Percentiles rank a stretch among this genome's conserved stretches.
Conservation (phyloP, 2,329 filamentous ascomycete species). For the Paecilomyces niveus region DNA sequence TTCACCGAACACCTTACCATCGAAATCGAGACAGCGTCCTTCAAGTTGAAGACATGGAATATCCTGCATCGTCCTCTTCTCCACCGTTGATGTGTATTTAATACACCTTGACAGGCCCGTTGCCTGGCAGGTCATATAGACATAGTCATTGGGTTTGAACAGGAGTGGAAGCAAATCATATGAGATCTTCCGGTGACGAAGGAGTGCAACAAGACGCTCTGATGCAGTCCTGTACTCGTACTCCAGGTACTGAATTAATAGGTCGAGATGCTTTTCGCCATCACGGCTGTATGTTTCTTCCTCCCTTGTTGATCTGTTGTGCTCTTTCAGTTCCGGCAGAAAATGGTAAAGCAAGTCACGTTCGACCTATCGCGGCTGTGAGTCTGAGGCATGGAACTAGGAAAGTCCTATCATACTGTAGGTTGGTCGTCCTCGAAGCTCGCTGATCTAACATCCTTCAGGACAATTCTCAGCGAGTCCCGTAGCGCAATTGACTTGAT, state of each 20-base stretch:
- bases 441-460: conserved; percentile 14
- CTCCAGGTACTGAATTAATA: conserved; percentile 7
- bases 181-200: conserved; percentile 15
- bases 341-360: conserved; percentile 9
- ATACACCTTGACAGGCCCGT: conserved; percentile 8
- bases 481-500: conserved; percentile 17
- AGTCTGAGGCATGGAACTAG: background rate
- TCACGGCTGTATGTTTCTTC: conserved; percentile 1
- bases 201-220: conserved; percentile 10
- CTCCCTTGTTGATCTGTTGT: background rate
- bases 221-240: conserved; percentile 6
- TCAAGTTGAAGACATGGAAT: conserved; percentile 9
- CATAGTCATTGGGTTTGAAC: conserved; percentile 21
- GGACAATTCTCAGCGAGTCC: conserved; percentile 15
- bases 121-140: conserved; percentile 12
- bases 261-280: conserved; percentile 4
- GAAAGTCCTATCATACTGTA: conserved; percentile 6
- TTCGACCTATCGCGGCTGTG: conserved; percentile 4
- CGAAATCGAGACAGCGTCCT: conserved; percentile 16
- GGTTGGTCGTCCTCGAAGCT: conserved; percentile 15
- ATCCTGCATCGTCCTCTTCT: conserved; percentile 7
- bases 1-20: conserved; percentile 17
- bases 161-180: conserved; percentile 24
- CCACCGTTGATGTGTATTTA: conserved; percentile 7
- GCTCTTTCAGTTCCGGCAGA: conserved; percentile 6